These are phyloP conservation scores for Coniosporium tulheliwenetii DNA, from an alignment of 2,329 filamentous ascomycete genomes.

Conservation along the genomic window DNA sequence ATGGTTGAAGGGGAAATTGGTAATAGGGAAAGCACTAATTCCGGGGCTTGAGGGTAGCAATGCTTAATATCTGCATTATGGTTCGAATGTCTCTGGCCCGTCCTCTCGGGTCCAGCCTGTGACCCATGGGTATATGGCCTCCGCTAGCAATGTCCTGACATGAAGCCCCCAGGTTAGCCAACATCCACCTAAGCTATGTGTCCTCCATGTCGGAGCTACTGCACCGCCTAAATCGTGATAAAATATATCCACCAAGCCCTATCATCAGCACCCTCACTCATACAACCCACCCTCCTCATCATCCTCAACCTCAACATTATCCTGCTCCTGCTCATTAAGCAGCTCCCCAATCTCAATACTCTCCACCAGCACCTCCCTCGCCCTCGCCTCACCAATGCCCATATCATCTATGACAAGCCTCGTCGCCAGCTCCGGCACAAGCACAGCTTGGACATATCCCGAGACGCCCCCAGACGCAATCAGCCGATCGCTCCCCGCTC, in stretches of 20 bases:
- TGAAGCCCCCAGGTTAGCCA: too few relatives aligned
- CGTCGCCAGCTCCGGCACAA: constrained; percentile 20
- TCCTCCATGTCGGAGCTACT: too few relatives aligned
- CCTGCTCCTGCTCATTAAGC: constrained; percentile 14
- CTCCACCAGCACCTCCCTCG: constrained; percentile 11
- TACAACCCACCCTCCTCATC: background rate
- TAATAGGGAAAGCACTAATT: too few relatives aligned
- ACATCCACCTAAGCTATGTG: too few relatives aligned
- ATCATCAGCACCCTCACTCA: background rate
- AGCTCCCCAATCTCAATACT: constrained; percentile 17
- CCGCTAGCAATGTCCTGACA: too few relatives aligned
- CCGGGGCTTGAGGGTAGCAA: too few relatives aligned
- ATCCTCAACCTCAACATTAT: constrained; percentile 1
- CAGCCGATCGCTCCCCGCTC: constrained; percentile 13
- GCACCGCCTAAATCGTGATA: too few relatives aligned
- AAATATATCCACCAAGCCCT: background rate
- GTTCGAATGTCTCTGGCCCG: too few relatives aligned
- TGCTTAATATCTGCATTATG: too few relatives aligned
- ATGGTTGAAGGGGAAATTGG: too few relatives aligned
- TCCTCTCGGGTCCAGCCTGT: too few relatives aligned
- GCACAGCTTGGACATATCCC: constrained; percentile 18
- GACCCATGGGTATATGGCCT: too few relatives aligned
- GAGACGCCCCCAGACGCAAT: constrained; percentile 17
- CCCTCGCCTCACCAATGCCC: constrained; percentile 7
- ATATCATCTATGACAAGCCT: constrained; percentile 18